Conservation (phyloP, 169 alveolate genomes). For the Plasmodium inui region DNA sequence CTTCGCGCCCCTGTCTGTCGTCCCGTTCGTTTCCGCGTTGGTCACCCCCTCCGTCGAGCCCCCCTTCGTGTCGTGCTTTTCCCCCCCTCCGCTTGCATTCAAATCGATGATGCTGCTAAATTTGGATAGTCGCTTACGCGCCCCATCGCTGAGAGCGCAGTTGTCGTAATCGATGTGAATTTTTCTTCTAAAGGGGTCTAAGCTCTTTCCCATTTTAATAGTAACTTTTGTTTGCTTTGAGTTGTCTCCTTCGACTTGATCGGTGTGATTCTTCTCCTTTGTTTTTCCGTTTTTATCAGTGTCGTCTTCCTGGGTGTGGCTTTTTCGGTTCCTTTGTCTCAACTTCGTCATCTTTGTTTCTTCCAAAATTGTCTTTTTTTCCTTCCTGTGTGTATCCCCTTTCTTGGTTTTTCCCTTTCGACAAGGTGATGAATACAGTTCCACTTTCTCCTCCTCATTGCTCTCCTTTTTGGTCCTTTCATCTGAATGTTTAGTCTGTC, state of each 20-base stretch:
- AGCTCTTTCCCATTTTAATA: background rate
- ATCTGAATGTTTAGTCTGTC: background rate
- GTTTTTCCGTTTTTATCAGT: background rate
- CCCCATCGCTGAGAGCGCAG: background rate
- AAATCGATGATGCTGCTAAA: constrained; percentile 30
- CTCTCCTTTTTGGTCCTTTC: background rate
- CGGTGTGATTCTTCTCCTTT: background rate
- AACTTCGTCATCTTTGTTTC: background rate
- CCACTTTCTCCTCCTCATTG: background rate
- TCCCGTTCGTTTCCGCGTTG: no score
- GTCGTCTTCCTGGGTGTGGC: background rate
- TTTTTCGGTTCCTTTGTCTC: background rate
- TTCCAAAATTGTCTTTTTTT: background rate
- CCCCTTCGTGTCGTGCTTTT: background rate
- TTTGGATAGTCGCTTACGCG: background rate
- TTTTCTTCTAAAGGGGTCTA: constrained; percentile 25
- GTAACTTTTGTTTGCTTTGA: background rate
- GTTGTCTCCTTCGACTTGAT: background rate
- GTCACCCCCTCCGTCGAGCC: background rate
- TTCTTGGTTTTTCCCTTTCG: background rate
- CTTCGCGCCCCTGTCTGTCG: no score
- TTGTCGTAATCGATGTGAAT: background rate
- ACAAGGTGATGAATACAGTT: background rate
- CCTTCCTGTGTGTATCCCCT: background rate
- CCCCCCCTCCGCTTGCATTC: constrained; percentile 1